Percentiles rank a stretch among this genome's conserved stretches.
phyloP scores from a whole-genome alignment of 306 rosid species.

The Vigna radiata region DNA sequence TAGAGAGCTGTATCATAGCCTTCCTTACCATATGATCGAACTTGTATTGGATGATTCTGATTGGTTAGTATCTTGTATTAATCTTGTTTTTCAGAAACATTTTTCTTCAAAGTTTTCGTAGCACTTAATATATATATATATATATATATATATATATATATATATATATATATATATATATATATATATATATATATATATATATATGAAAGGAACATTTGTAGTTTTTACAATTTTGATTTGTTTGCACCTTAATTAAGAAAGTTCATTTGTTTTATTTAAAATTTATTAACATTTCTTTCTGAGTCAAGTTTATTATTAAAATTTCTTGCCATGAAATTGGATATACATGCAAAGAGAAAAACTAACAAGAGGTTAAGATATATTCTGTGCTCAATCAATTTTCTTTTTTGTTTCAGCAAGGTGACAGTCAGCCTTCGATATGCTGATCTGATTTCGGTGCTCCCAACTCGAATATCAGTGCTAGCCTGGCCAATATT shows the following conservation, averaged over 20 bases:
- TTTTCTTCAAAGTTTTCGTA: not conserved
- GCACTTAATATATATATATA: not conserved
- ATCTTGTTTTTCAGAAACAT: slow-evolving; percentile 6
- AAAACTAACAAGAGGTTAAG: slow-evolving; percentile 3
- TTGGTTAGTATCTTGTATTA: slow-evolving; percentile 62
- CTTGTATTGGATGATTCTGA: slow-evolving; percentile 76
- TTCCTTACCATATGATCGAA: slow-evolving; percentile 78
- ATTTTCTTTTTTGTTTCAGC: slow-evolving; percentile 63
- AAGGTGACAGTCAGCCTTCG: slow-evolving; percentile 86
- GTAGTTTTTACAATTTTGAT: slow-evolving; percentile 1
- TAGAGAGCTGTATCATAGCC: slow-evolving; percentile 79
- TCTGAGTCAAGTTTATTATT: not conserved
- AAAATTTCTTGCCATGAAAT: slow-evolving; percentile 5
- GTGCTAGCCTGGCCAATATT: slow-evolving; percentile 83
- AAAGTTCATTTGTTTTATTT: slow-evolving; percentile 20
- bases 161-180: not conserved
- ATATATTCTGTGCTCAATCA: slow-evolving; percentile 43
- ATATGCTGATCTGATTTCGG: slow-evolving; percentile 76
- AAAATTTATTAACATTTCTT: slow-evolving; percentile 13
- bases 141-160: no score
- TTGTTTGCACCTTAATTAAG: slow-evolving; percentile 23
- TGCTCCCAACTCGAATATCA: slow-evolving; percentile 71
- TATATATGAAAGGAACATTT: not conserved
- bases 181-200: not conserved
- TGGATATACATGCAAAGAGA: not conserved